Conservation (phyloP, 306 rosid genomes). For the Albizia julibrissin region DNA sequence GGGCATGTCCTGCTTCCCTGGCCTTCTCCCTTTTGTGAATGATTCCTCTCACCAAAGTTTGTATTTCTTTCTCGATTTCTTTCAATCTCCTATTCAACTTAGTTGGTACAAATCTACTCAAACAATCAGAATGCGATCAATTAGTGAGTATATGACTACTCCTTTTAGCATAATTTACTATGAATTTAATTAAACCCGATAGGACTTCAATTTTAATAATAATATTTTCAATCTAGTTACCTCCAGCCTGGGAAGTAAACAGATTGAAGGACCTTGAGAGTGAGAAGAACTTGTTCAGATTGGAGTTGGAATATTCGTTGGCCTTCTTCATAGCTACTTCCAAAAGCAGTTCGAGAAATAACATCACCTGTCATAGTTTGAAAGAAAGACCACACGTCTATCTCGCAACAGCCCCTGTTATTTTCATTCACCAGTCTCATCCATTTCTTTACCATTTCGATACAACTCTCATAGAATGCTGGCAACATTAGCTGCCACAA, state of each 20-base stretch:
- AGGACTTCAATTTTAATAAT: not conserved
- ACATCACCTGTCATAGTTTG: conserved; percentile 22
- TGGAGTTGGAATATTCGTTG: not conserved
- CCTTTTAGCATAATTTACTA: too few species aligned
- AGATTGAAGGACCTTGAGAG: not conserved
- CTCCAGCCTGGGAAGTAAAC: not conserved
- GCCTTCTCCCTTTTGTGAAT: not conserved
- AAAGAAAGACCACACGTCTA: conserved; percentile 34
- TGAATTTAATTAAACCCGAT: not conserved
- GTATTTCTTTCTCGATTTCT: not conserved
- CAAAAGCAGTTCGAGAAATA: conserved; percentile 44
- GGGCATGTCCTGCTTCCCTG: not conserved
- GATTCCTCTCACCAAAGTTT: not conserved
- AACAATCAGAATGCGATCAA: not conserved
- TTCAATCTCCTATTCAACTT: not conserved
- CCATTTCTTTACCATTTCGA: not conserved
- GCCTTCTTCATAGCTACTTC: not conserved
- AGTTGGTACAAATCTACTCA: not conserved
- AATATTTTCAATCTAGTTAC: not conserved
- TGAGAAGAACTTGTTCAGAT: conserved; percentile 10
- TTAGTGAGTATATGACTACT: not conserved
- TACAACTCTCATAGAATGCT: not conserved
- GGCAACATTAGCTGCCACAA: conserved; percentile 26
- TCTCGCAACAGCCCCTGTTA: not conserved
- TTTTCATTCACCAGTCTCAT: not conserved